These are phyloP conservation scores for Colletotrichum coccodes DNA, from an alignment of 2,329 filamentous ascomycete genomes.

Conservation along the genomic window DNA sequence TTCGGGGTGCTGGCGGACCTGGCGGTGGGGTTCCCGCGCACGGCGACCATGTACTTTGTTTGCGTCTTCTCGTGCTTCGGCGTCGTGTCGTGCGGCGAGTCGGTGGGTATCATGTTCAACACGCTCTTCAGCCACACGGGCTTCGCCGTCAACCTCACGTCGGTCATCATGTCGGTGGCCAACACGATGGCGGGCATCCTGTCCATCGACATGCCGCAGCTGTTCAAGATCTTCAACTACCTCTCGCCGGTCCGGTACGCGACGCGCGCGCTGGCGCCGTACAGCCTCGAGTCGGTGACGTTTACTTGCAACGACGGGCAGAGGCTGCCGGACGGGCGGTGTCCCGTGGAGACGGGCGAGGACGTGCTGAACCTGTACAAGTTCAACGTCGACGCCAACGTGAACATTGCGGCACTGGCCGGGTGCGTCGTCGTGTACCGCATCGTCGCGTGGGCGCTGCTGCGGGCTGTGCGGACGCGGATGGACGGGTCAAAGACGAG, in stretches of 20 bases:
- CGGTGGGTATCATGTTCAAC: constrained; percentile 83
- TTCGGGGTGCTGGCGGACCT: constrained; percentile 73
- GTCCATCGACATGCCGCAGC: constrained; percentile 73
- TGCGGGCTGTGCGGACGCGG: constrained; percentile 64
- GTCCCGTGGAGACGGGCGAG: constrained; percentile 72
- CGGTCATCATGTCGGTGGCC: constrained; percentile 74
- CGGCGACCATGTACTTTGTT: constrained; percentile 73
- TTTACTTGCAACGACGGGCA: constrained; percentile 74
- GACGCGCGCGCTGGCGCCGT: constrained; percentile 73
- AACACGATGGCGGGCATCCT: constrained; percentile 78
- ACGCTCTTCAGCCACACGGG: constrained; percentile 79
- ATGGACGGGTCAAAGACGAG: constrained; percentile 51
- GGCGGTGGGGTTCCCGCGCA: constrained; percentile 72
- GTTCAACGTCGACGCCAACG: constrained; percentile 68
- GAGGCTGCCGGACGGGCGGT: constrained; percentile 67
- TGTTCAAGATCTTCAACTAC: constrained; percentile 77
- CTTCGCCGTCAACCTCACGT: constrained; percentile 80
- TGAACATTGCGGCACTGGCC: constrained; percentile 72
- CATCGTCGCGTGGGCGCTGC: constrained; percentile 67
- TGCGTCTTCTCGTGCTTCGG: constrained; percentile 76
- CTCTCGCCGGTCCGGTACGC: constrained; percentile 78
- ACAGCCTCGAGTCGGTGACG: constrained; percentile 66
- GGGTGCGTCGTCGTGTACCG: constrained; percentile 74
- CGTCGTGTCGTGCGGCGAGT: constrained; percentile 80
- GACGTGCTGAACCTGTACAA: constrained; percentile 76